Percentiles rank a stretch among this genome's conserved stretches.
Evolutionary conservation across 2,329 filamentous ascomycete genomes (phyloP).

Genomic region (Nigrograna mackinnonii): DNA sequence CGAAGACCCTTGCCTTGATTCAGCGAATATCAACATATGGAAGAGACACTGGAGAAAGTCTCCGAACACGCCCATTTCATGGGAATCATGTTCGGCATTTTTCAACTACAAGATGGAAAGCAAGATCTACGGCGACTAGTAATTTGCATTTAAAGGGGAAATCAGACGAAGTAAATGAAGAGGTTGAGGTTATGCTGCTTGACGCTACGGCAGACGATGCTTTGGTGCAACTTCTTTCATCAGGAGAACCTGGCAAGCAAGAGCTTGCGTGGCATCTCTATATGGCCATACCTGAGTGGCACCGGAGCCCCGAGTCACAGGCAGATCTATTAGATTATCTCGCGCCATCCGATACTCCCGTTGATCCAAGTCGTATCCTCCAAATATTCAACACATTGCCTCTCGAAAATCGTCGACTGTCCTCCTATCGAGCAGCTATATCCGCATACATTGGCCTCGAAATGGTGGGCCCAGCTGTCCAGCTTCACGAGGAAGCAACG

Average conservation of each 20-base stretch:
- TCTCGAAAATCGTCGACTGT: constrained; percentile 36
- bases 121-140: background rate
- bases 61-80: constrained; percentile 23
- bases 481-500: constrained; percentile 46
- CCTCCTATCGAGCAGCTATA: constrained; percentile 51
- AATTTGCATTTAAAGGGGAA: constrained; percentile 7
- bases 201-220: constrained; percentile 18
- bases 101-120: constrained; percentile 21
- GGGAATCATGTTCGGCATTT: constrained; percentile 26
- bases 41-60: constrained; percentile 24
- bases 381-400: constrained; percentile 51
- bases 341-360: constrained; percentile 13
- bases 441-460: constrained; percentile 48
- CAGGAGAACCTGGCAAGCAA: constrained; percentile 19
- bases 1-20: constrained; percentile 42
- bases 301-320: constrained; percentile 10
- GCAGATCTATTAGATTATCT: constrained; percentile 35
- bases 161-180: constrained; percentile 14
- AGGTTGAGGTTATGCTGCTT: constrained; percentile 20
- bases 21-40: constrained; percentile 23
- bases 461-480: constrained; percentile 40
- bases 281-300: constrained; percentile 20
- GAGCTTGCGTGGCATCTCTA: constrained; percentile 44
- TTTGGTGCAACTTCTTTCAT: constrained; percentile 20
- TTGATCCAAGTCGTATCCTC: constrained; percentile 48